A percentile compares a stretch with the other conserved stretches of the same genome.
These are phyloP conservation scores for Canavalia gladiata DNA, from an alignment of 306 rosid genomes.

Conservation along the genomic window DNA sequence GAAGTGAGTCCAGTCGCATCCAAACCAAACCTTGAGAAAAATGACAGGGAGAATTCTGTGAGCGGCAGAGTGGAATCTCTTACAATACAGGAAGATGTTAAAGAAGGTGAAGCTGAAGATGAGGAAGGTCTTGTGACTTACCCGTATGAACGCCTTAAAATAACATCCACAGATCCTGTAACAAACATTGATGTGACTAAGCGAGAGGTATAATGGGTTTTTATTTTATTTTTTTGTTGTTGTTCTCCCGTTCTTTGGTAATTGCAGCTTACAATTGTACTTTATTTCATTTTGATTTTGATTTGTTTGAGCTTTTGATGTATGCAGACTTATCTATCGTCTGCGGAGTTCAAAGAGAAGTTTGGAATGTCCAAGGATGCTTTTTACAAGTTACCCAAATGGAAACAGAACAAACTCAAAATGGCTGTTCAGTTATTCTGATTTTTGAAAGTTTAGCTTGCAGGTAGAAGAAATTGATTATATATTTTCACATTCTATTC, in stretches of 20 bases:
- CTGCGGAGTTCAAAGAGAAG: conserved; percentile 85
- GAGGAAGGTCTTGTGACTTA: conserved; percentile 71
- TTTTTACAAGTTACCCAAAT: conserved; percentile 86
- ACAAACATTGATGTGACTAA: conserved; percentile 83
- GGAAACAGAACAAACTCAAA: conserved; percentile 95
- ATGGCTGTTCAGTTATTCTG: conserved; percentile 89
- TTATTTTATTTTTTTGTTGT: background rate
- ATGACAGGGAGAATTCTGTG: conserved; percentile 68
- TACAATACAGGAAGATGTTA: conserved; percentile 84
- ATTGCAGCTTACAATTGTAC: background rate
- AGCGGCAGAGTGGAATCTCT: conserved; percentile 71
- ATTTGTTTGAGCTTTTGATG: conserved; percentile 43
- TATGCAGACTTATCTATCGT: conserved; percentile 78
- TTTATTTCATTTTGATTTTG: conserved; percentile 28
- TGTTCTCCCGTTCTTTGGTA: background rate
- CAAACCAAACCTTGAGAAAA: conserved; percentile 66
- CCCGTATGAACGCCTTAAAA: conserved; percentile 79
- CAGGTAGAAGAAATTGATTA: conserved; percentile 59
- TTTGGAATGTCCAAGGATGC: conserved; percentile 83
- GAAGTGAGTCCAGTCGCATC: conserved; percentile 69
- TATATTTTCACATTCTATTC: conserved; percentile 38
- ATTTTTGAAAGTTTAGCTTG: conserved; percentile 53
- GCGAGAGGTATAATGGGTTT: conserved; percentile 74
- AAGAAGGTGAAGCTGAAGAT: conserved; percentile 87
- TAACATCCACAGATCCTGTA: conserved; percentile 66